These are phyloP conservation scores for Medicago ruthenica DNA, from an alignment of 306 rosid genomes.

Conservation along the genomic window DNA sequence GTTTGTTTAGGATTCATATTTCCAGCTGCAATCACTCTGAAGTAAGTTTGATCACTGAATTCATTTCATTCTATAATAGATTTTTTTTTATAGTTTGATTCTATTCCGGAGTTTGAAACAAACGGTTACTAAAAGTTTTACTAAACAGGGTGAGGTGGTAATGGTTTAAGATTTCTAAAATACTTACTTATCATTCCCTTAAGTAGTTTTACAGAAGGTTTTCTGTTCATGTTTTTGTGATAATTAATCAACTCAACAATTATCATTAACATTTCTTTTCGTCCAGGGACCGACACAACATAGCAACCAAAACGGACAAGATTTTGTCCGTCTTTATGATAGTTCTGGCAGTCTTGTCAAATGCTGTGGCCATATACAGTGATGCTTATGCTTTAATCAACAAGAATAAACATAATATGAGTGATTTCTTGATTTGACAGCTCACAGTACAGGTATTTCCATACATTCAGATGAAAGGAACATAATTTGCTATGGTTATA, in stretches of 20 bases:
- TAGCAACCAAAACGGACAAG: slow-evolving; percentile 79
- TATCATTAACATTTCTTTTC: slow-evolving; percentile 7
- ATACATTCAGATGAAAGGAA: slow-evolving; percentile 22
- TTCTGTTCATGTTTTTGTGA: slow-evolving; percentile 18
- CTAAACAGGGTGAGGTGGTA: neutral
- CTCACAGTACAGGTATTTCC: neutral
- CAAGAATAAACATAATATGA: slow-evolving; percentile 38
- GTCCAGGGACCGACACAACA: slow-evolving; percentile 70
- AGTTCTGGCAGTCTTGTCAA: slow-evolving; percentile 74
- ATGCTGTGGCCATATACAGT: slow-evolving; percentile 75
- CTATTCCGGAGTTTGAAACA: neutral
- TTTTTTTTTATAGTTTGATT: neutral
- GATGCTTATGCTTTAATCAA: slow-evolving; percentile 73
- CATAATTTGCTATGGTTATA: slow-evolving; percentile 8
- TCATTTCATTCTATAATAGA: slow-evolving; percentile 1
- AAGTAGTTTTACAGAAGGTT: neutral
- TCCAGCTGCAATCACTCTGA: slow-evolving; percentile 53
- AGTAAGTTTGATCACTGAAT: slow-evolving; percentile 41
- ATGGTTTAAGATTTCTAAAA: no score
- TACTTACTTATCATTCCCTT: neutral
- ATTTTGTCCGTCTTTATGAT: slow-evolving; percentile 71
- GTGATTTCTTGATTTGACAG: slow-evolving; percentile 40
- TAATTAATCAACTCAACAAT: slow-evolving; percentile 7
- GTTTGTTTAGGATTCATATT: slow-evolving; percentile 60
- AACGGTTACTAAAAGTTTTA: neutral